Evolutionary conservation across 805 yeast genomes (phyloP), one percentile per base, ranked within the genome.

Genomic region (Clavispora vitiphila): DNA sequence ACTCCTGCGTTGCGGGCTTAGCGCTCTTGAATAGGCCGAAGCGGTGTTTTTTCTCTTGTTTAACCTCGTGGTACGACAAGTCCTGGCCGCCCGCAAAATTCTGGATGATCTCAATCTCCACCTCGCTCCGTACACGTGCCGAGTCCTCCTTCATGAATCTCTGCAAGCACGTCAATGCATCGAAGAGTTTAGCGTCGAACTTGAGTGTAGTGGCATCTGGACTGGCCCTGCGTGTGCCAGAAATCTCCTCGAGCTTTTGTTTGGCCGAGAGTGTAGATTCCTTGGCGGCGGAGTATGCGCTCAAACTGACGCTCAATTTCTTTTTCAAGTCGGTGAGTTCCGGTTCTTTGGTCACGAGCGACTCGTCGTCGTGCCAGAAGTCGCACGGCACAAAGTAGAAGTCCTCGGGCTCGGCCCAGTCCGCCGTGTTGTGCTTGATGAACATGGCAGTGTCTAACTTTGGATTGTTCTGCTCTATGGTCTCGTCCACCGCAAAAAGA

Each of bases 341-440:
- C 5, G 71, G 74, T 32, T 76, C 80, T 34, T 76, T 74, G 5
- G 74, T 69, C 48, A 83, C 72, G 55, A 86, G 74, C 26, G 76
- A 67, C 49, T 88, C 96, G 62, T 93, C 97, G 56, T 93, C 99
- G 63, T 91, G 98, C 99, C 99, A 93, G 32, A 93, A 83, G 23
- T 89, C 81, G 20, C 95, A 82, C 1, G 98, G 96, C 48, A 86
- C 76, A 55, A 85, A 93, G 50, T 78, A 73, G 57, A 85, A 87
- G 64, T 91, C 98, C 6, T 68, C 69, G 1, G 97, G 98, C 53
- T 89, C 97, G 35, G 71, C 72, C 97, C 96, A 93, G 14, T 60
- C 64, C 15, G 65, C 63, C 20, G 75, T 47, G 60, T 93, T 93
- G 64, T 93, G 99, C 56, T 89, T 89, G 42, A 89, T 80, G 62